Base-by-base conservation (phyloP, 441 rosid species). In the Erodium trifolium region DNA sequence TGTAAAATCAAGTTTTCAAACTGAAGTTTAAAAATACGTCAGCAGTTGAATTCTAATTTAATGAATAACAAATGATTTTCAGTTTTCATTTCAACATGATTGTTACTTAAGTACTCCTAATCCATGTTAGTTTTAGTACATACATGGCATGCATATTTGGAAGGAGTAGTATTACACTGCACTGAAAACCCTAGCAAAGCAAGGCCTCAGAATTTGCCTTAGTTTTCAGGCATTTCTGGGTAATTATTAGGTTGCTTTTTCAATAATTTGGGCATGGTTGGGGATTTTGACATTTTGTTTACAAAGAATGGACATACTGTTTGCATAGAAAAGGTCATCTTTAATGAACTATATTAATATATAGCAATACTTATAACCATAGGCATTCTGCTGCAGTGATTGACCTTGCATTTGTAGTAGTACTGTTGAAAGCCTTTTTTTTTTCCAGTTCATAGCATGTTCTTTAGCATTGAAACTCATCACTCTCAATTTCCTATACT, bases 171-270 rank as follows among this genome's bases (percentile, higher is more conserved):
- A 2, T 5, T 34, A 34, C 5, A 34, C 5, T 34, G 55, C 4
- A 49, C 0, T 49, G 9, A 73, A 86, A 82, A 80, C 86, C 88
- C 88, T 86, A 84, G 84, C 5, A 34, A 34, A 77, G 67, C 70
- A 75, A 75, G 67, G 35, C 64, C 76, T 68, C 62, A 68, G 37
- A 35, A 37, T n/a, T 60, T 68, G 72, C 68, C 68, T 65, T 51
- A 51, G 70, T 72, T 75, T 16, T 18, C 16, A 12, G 41, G 65
- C 5, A 34, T 66, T 51, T 16, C 63, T 43, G 34, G 76, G 49
- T 43, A 43, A 43, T 43, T 43, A 43, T 11, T 68, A 5, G 43
- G 31, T 51, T 45, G 64, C 69, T 63, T 18, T 64, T 23, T 17
- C 4, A 14, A 3, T 68, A 49, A 59, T 67, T 71, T 63, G 71